Evolutionary conservation across 179 eudicot genomes (phyloP).

Genomic region (Pouteria campechiana): DNA sequence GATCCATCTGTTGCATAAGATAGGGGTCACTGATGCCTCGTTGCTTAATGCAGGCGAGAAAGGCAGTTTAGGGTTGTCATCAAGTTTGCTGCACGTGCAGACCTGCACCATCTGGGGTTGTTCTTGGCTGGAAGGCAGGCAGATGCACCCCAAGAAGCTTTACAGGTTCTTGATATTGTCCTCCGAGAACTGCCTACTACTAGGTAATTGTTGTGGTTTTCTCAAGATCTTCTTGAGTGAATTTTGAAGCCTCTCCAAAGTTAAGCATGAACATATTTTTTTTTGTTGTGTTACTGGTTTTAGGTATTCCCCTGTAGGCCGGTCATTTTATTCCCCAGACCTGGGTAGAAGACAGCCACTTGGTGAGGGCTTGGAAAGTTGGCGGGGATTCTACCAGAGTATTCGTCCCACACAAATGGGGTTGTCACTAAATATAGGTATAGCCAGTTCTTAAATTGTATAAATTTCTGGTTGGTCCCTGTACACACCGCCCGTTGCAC

Average conservation of each 20-base stretch:
- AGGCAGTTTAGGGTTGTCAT: conserved; percentile 75
- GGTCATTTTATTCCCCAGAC: conserved; percentile 74
- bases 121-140: conserved; percentile 78
- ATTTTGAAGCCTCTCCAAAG: background rate
- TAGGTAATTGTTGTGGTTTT: conserved; percentile 30
- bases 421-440: conserved; percentile 78
- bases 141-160: conserved; percentile 97
- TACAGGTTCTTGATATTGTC: conserved; percentile 92
- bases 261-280: background rate
- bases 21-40: background rate
- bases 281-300: conserved; percentile 1
- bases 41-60: conserved; percentile 42
- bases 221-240: background rate
- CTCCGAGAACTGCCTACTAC: conserved; percentile 70
- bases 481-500: too few relatives aligned
- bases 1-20: background rate
- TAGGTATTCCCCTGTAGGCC: conserved; percentile 74
- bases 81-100: conserved; percentile 82
- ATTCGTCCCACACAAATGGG: conserved; percentile 99
- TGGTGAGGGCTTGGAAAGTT: conserved; percentile 88
- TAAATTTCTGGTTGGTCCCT: too few relatives aligned
- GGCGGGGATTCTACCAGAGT: conserved; percentile 98
- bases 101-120: conserved; percentile 76
- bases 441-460: background rate
- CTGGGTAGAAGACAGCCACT: conserved; percentile 68